Percentiles rank a stretch among this genome's conserved stretches.
Evolutionary conservation across 306 rosid genomes (phyloP).

Genomic region (Sicyos edulis): DNA sequence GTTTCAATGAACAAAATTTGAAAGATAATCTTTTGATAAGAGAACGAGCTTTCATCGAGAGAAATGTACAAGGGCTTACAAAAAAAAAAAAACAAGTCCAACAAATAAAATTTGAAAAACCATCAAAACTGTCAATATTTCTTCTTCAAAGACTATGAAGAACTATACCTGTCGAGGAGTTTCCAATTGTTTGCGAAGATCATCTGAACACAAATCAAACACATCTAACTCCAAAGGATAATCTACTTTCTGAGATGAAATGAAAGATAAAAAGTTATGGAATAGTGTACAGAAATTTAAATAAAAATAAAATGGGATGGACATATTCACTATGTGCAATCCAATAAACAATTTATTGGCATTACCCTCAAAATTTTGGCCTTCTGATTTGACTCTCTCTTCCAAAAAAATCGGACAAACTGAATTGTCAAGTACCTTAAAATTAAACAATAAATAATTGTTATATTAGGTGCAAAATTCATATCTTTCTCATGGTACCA

Average conservation of each 20-base stretch:
- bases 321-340: neutral
- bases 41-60: no score
- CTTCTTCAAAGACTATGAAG: neutral
- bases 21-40: neutral
- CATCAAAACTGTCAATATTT: neutral
- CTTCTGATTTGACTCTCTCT: slow-evolving; percentile 96
- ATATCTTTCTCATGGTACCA: slow-evolving; percentile 8
- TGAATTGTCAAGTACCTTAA: slow-evolving; percentile 88
- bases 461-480: neutral
- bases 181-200: slow-evolving; percentile 70
- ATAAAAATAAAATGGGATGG: neutral
- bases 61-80: no score
- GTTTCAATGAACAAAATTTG: neutral
- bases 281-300: neutral
- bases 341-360: neutral
- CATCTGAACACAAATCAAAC: slow-evolving; percentile 92
- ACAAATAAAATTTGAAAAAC: no score
- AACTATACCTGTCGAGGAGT: slow-evolving; percentile 71
- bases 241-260: slow-evolving; percentile 80
- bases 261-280: slow-evolving; percentile 18
- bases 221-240: slow-evolving; percentile 91
- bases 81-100: no score
- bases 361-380: slow-evolving; percentile 94
- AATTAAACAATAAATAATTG: slow-evolving; percentile 4
- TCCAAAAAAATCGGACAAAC: slow-evolving; percentile 98